These are phyloP conservation scores for Cladosporium sp. DNA, from an alignment of 2,329 filamentous ascomycete species.

Conservation along the genomic window DNA sequence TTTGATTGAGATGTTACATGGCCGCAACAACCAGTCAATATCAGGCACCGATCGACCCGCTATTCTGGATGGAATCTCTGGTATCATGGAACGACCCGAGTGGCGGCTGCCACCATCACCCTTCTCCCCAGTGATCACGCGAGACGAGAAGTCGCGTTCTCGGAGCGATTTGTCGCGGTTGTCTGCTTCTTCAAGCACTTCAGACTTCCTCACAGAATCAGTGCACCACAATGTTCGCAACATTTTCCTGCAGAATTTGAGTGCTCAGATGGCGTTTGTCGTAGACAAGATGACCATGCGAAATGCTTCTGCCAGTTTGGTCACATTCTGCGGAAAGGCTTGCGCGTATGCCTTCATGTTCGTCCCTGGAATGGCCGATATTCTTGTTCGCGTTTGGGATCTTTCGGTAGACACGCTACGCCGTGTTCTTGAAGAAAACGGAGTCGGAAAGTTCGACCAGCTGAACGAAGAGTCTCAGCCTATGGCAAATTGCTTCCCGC, in stretches of 20 bases:
- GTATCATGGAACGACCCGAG: slow-evolving; percentile 85
- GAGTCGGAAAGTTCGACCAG: slow-evolving; percentile 57
- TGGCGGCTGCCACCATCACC: slow-evolving; percentile 75
- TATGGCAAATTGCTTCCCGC: slow-evolving; percentile 69
- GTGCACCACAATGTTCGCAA: slow-evolving; percentile 86
- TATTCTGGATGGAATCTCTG: slow-evolving; percentile 74
- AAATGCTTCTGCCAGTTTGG: slow-evolving; percentile 63
- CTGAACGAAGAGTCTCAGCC: slow-evolving; percentile 55
- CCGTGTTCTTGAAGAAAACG: slow-evolving; percentile 69
- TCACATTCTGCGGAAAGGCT: slow-evolving; percentile 86
- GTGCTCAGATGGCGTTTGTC: slow-evolving; percentile 81
- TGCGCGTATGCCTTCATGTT: slow-evolving; percentile 94
- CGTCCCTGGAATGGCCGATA: slow-evolving; percentile 79
- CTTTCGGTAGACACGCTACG: slow-evolving; percentile 68
- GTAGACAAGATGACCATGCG: slow-evolving; percentile 84
- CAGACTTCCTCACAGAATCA: slow-evolving; percentile 71
- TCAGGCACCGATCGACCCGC: slow-evolving; percentile 80
- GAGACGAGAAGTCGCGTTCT: slow-evolving; percentile 47
- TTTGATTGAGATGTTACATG: slow-evolving; percentile 78
- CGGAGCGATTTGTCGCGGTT: slow-evolving; percentile 54
- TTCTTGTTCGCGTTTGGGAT: slow-evolving; percentile 79
- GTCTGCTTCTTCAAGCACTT: slow-evolving; percentile 61
- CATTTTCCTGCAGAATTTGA: slow-evolving; percentile 79
- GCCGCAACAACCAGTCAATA: slow-evolving; percentile 71
- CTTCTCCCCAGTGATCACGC: slow-evolving; percentile 63